Evolutionary conservation across 129 eudicot species (phyloP), one percentile per base, ranked within the genome.

Genomic region (Ambrosia artemisiifolia): DNA sequence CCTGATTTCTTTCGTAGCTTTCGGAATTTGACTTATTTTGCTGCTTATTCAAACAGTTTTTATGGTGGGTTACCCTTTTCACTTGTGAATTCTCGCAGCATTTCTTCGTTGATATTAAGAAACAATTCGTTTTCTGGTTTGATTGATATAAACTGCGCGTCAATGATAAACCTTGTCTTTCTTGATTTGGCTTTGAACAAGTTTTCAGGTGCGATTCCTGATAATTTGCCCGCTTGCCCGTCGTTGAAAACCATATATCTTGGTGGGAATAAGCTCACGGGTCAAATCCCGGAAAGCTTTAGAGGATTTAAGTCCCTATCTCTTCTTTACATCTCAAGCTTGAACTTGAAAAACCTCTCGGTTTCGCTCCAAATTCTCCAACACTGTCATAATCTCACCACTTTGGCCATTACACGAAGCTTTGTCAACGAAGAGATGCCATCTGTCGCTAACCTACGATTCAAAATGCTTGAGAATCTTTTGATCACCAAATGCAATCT

Each of bases 221-320:
- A 71, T 63, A 70, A 81, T 75, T 82, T 90, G 12, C 84, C 93
- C 9, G 33, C 62, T 14, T 87, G 94, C 69, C 66, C 49, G 2
- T 56, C 24, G 13, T 69, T 90, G 42, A 79, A 61, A 56, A 70
- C 82, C 2, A 56, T 90, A 71, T 81, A 90, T 73, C 87, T 90
- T 34, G 88, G 83, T 8, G 82, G 80, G 65, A 87, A 73, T 76
- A 78, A 79, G 55, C 78, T 90, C 74, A 72, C 73, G 1, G 90
- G 96, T 59, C 82, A 80, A 47, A 73, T 90, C 51, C 96, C 96
- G 0, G 88, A 83, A 71, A 87, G 83, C 71, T 87, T 90, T 77
- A 81, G 53, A 70, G 72, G 65, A 51, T 87, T 90, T 18, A 54
- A 51, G 16, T 78, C 80, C 4, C 83, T 90, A 17, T 62, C 91